A percentile compares a stretch with the other conserved stretches of the same genome.
Conservation (phyloP, 179 eudicot species). For the Beta macrorhiza region DNA sequence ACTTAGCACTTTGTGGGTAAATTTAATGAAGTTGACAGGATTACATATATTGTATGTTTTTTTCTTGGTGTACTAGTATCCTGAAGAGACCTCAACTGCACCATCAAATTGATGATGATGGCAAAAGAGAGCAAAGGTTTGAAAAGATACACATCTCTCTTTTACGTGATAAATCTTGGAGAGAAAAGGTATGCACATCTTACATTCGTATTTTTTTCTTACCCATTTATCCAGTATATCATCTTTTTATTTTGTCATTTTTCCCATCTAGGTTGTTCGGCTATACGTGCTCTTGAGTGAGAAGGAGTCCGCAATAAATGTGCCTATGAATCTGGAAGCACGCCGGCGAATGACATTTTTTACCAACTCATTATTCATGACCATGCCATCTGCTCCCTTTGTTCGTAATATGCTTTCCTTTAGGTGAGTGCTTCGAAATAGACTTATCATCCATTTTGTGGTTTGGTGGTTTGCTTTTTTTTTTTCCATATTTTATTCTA, state of each 20-base stretch:
- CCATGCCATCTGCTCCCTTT: slow-evolving; percentile 92
- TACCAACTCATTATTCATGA: slow-evolving; percentile 95
- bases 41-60: not conserved
- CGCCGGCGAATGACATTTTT: slow-evolving; percentile 97
- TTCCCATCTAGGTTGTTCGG: slow-evolving; percentile 61
- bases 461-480: not conserved
- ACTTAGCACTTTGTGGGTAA: slow-evolving; percentile 4
- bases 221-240: not conserved
- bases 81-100: slow-evolving; percentile 42
- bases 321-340: slow-evolving; percentile 95
- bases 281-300: slow-evolving; percentile 81
- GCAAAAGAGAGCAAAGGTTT: slow-evolving; percentile 66
- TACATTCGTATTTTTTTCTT: not conserved
- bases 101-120: slow-evolving; percentile 33
- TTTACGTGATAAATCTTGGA: slow-evolving; percentile 55
- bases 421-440: slow-evolving; percentile 53
- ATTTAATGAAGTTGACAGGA: slow-evolving; percentile 2
- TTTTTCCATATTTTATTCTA: not conserved
- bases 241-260: not conserved
- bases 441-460: not conserved
- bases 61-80: slow-evolving; percentile 37
- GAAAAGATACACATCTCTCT: slow-evolving; percentile 60
- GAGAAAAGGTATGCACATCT: slow-evolving; percentile 62
- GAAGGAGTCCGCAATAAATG: slow-evolving; percentile 97
- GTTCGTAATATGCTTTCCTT: slow-evolving; percentile 98